Conservation (phyloP, 768 basidiomycete genomes). For the Xerocomellus dryophilus region DNA sequence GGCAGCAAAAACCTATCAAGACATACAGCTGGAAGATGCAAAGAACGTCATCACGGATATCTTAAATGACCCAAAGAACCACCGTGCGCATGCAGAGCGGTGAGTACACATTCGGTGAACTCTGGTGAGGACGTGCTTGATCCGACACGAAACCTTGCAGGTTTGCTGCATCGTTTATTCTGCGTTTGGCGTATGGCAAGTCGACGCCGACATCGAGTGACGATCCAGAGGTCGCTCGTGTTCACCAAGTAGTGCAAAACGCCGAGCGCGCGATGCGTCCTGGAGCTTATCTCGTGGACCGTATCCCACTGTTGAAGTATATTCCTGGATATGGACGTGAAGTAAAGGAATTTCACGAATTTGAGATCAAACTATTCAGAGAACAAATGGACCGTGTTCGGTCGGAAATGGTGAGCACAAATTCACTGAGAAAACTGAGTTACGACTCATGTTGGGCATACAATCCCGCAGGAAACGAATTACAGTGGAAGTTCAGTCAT, state of each 20-base stretch:
- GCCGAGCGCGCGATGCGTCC: slow-evolving; percentile 29
- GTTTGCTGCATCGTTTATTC: slow-evolving; percentile 22
- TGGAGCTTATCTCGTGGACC: slow-evolving; percentile 36
- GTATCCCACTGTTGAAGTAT: slow-evolving; percentile 35
- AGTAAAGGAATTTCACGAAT: slow-evolving; percentile 48
- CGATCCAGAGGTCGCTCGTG: slow-evolving; percentile 21
- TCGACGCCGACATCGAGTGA: slow-evolving; percentile 19
- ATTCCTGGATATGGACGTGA: slow-evolving; percentile 57
- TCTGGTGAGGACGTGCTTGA: too few species aligned
- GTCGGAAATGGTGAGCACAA: slow-evolving; percentile 37
- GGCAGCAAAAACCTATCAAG: slow-evolving; percentile 40
- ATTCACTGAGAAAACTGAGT: too few species aligned
- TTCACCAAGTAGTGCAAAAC: slow-evolving; percentile 18
- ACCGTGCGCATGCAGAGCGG: slow-evolving; percentile 47
- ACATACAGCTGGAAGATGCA: slow-evolving; percentile 39
- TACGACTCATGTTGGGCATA: too few species aligned
- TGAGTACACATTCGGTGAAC: slow-evolving; percentile 20
- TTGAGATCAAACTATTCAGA: slow-evolving; percentile 49
- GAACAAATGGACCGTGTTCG: slow-evolving; percentile 45
- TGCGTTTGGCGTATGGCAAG: slow-evolving; percentile 27
- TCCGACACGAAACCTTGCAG: slow-evolving; percentile 11
- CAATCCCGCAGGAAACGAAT: slow-evolving; percentile 8
- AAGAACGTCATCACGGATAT: slow-evolving; percentile 27
- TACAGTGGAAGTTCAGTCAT: slow-evolving; percentile 38
- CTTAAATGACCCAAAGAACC: slow-evolving; percentile 30